phyloP scores from a whole-genome alignment of 2,329 filamentous ascomycete genomes.

The Beauveria caledonica region DNA sequence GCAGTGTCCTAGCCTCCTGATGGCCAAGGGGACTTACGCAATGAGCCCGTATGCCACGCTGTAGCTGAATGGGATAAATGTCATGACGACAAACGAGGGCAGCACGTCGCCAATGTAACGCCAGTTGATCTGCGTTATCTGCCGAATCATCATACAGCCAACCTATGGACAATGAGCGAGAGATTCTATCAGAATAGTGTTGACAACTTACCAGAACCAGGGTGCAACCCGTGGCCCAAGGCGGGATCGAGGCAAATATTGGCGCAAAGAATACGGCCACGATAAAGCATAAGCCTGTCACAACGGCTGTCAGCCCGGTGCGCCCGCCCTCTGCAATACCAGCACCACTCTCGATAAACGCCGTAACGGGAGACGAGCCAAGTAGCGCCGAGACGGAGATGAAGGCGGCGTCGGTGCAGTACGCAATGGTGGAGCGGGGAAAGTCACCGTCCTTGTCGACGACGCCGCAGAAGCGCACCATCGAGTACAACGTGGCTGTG shows the following conservation, averaged over 20 bases:
- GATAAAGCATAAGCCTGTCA: slow-evolving; percentile 62
- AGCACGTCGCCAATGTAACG: slow-evolving; percentile 66
- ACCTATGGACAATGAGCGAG: slow-evolving; percentile 35
- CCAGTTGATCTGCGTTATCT: slow-evolving; percentile 70
- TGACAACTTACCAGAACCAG: slow-evolving; percentile 51
- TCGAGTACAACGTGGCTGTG: slow-evolving; percentile 72
- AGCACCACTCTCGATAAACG: slow-evolving; percentile 67
- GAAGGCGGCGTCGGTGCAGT: slow-evolving; percentile 61
- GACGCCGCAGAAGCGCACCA: slow-evolving; percentile 65
- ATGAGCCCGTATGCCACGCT: slow-evolving; percentile 72
- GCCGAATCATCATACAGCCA: slow-evolving; percentile 69
- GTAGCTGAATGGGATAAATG: slow-evolving; percentile 71
- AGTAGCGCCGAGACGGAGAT: slow-evolving; percentile 65
- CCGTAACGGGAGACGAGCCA: slow-evolving; percentile 63
- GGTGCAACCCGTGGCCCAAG: slow-evolving; percentile 69
- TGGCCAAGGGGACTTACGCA: slow-evolving; percentile 40
- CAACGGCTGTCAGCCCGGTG: slow-evolving; percentile 63
- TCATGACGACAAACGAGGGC: slow-evolving; percentile 67
- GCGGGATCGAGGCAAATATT: slow-evolving; percentile 68
- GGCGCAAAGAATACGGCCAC: slow-evolving; percentile 67
- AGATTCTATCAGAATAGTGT: not conserved
- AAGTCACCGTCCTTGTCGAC: slow-evolving; percentile 71
- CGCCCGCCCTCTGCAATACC: slow-evolving; percentile 69
- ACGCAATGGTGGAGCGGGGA: slow-evolving; percentile 73
- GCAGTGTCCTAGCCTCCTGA: not conserved